These are phyloP conservation scores for Nematodospora anomalae DNA, from an alignment of 1,139 yeast species.

Conservation along the genomic window DNA sequence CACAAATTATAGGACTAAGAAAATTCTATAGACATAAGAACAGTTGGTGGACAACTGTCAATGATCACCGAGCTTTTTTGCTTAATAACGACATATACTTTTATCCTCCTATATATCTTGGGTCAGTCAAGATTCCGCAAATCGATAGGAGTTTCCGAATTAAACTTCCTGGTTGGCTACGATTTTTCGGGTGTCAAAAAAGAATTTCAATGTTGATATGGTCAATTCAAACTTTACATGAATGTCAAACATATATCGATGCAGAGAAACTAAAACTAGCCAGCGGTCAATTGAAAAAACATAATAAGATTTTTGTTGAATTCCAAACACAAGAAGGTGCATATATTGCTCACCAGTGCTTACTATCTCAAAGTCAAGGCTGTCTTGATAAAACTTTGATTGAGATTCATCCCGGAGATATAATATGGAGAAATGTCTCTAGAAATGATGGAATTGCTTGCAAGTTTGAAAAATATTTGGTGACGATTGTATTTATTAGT, in stretches of 20 bases:
- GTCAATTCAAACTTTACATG: conserved; percentile 26
- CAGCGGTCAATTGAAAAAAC: conserved; percentile 21
- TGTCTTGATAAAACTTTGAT: conserved; percentile 41
- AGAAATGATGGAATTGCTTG: conserved; percentile 31
- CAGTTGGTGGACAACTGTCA: conserved; percentile 2
- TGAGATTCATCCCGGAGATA: conserved; percentile 58
- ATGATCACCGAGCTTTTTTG: conserved; percentile 4
- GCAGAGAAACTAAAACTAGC: conserved; percentile 21
- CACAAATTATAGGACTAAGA: conserved; percentile 17
- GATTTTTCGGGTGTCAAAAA: conserved; percentile 26
- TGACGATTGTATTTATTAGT: conserved; percentile 42
- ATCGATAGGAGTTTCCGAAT: conserved; percentile 27
- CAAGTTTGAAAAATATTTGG: conserved; percentile 38
- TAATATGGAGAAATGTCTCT: conserved; percentile 58
- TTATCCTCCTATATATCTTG: conserved; percentile 34
- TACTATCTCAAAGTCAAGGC: conserved; percentile 45
- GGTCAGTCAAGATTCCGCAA: conserved; percentile 21
- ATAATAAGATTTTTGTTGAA: conserved; percentile 51
- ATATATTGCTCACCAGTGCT: conserved; percentile 54
- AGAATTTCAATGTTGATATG: conserved; percentile 26
- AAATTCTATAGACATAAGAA: conserved; percentile 14
- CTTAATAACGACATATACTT: conserved; percentile 17
- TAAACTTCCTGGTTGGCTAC: conserved; percentile 31
- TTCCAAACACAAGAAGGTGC: conserved; percentile 52
- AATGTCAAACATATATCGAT: conserved; percentile 22